phyloP scores from a whole-genome alignment of 2,329 filamentous ascomycete genomes.

The Sarocladium strictum region DNA sequence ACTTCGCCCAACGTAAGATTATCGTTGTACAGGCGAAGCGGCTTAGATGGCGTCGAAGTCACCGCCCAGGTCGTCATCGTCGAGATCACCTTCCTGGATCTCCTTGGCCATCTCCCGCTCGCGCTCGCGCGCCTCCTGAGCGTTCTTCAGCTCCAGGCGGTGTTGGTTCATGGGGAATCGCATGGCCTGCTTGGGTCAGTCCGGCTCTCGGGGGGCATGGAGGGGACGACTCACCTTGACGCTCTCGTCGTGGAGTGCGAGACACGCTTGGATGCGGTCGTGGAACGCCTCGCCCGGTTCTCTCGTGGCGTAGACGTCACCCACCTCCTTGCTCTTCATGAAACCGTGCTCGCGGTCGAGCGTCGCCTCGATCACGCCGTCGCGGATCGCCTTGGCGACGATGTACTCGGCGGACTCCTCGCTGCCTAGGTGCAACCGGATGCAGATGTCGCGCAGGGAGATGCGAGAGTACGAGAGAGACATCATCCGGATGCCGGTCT shows the following conservation, averaged over 20 bases:
- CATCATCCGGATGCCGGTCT: constrained; percentile 99
- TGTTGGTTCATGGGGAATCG: constrained; percentile 99
- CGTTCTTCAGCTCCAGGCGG: constrained; percentile 92
- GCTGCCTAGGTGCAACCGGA: constrained; percentile 84
- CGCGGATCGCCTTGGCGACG: constrained; percentile 94
- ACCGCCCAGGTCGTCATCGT: constrained; percentile 91
- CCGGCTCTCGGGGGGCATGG: constrained; percentile 15
- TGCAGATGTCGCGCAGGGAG: constrained; percentile 93
- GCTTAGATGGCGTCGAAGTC: constrained; percentile 92
- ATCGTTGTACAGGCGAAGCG: not conserved
- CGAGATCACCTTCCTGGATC: constrained; percentile 94
- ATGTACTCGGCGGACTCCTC: constrained; percentile 99
- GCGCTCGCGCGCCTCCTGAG: constrained; percentile 93
- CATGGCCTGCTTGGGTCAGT: constrained; percentile 64
- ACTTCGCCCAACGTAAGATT: not conserved
- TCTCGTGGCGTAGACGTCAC: constrained; percentile 91
- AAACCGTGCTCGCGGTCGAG: constrained; percentile 91
- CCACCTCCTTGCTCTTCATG: constrained; percentile 97
- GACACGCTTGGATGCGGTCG: constrained; percentile 86
- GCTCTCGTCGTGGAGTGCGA: constrained; percentile 92
- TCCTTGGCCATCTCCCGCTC: constrained; percentile 98
- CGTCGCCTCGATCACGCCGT: constrained; percentile 93
- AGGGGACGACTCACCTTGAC: constrained; percentile 64
- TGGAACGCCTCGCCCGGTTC: constrained; percentile 98
- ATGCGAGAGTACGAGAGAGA: constrained; percentile 97